Base-by-base conservation (phyloP, 805 yeast genomes). In the Candida takata region DNA sequence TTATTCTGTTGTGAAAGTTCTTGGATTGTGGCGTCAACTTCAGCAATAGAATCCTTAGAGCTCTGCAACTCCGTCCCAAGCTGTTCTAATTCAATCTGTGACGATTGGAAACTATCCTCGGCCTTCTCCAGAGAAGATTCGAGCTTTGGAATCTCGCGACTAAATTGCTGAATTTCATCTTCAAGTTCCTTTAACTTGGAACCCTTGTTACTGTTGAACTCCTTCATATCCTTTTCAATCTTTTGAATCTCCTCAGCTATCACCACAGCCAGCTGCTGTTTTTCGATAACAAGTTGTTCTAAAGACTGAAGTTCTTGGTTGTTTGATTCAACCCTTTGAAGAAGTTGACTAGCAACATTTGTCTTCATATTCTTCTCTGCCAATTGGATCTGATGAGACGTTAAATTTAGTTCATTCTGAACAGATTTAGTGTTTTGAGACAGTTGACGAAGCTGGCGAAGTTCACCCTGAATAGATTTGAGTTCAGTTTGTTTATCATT, bases 141-240 rank as follows among this genome's bases (percentile, higher is more conserved):
- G 15, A 62, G 45, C 3, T 48, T 33, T 3, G 46, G 51, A 0
- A 71, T 49, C 31, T 68, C 58, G 6, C 51, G 43, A 0, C 62
- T 50, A 5, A 81, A 55, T 7, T 50, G 44, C 9, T 53, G 49
- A 17, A 81, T 66, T 41, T 82, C 86, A 5, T 49, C 42, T 44
- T 74, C 70, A 28, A 83, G 61, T 48, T 82, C 75, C 33, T 74
- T 74, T 40, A 94, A 65, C 55, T 90, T 94, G 1, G 80, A 72
- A 1, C 88, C 85, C 47, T 87, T 88, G 55, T 94, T 82, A 29
- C 63, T 64, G 40, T 72, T 75, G 54, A 87, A 90, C 49, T 92
- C 97, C 35, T 70, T 66, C 64, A 87, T 84, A 55, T 92, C 97
- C 13, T 64, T 70, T 51, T 83, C 84, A 35, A 84, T 77, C 7